phyloP scores from a whole-genome alignment of 2,329 filamentous ascomycete genomes.

The Cryoendolithus antarcticus region DNA sequence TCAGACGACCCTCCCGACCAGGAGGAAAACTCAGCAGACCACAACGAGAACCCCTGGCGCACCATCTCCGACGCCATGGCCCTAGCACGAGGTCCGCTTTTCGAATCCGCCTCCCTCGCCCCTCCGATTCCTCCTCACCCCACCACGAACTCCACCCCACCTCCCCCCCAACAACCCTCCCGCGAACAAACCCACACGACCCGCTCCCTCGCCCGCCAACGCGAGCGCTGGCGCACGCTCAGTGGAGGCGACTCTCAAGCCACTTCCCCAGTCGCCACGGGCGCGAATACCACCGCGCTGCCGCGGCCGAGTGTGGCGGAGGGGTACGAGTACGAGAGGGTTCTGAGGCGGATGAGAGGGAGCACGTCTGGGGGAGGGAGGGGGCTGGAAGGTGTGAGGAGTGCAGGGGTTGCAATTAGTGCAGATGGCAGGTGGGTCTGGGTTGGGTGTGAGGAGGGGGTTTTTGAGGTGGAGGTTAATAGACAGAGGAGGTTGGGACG shows the following conservation, averaged over 20 bases:
- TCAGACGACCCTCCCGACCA: slow-evolving; percentile 15
- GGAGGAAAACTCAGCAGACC: slow-evolving; percentile 8
- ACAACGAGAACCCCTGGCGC: slow-evolving; percentile 33
- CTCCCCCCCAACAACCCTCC: slow-evolving; percentile 6
- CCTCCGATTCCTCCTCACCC: slow-evolving; percentile 7
- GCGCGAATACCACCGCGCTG: slow-evolving; percentile 3
- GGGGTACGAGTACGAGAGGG: slow-evolving; percentile 16
- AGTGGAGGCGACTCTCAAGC: slow-evolving; percentile 5
- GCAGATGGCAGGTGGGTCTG: slow-evolving; percentile 35
- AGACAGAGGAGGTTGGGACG: slow-evolving; percentile 27
- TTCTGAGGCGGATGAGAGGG: slow-evolving; percentile 9
- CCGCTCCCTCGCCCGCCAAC: slow-evolving; percentile 11
- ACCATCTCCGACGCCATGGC: slow-evolving; percentile 35
- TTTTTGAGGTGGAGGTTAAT: slow-evolving; percentile 63
- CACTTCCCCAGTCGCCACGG: slow-evolving; percentile 6
- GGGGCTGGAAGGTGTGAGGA: slow-evolving; percentile 26
- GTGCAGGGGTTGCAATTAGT: slow-evolving; percentile 37
- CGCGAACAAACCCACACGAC: slow-evolving; percentile 9
- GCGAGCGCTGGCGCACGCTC: slow-evolving; percentile 12
- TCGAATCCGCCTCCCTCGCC: slow-evolving; percentile 18
- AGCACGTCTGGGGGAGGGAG: slow-evolving; percentile 8
- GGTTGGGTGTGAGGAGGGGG: slow-evolving; percentile 51
- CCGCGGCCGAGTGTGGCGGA: slow-evolving; percentile 7
- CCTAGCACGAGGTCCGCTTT: slow-evolving; percentile 23
- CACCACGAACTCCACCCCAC: slow-evolving; percentile 1